Evolutionary conservation across 345 rosid genomes (phyloP).

Genomic region (Microthlaspi erraticum): DNA sequence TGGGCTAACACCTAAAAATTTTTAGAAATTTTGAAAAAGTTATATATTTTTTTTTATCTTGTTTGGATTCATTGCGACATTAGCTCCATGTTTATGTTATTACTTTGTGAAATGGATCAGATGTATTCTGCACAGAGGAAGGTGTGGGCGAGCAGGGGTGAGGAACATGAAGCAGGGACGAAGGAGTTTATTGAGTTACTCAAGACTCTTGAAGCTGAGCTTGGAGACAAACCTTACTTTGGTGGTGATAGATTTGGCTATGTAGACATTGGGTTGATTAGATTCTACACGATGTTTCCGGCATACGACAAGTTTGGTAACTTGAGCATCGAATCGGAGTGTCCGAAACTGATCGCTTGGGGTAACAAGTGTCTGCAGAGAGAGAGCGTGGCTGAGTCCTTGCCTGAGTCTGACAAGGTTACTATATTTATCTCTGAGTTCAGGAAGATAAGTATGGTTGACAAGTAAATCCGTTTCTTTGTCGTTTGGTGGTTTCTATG

Average conservation of each 20-base stretch:
- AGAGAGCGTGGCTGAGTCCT: constrained; percentile 43
- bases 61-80: too few relatives aligned
- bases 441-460: constrained; percentile 14
- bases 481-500: constrained; percentile 3
- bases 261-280: constrained; percentile 38
- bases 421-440: constrained; percentile 11
- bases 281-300: constrained; percentile 38
- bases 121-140: constrained; percentile 33
- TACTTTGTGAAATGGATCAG: not conserved
- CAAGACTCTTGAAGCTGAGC: constrained; percentile 42
- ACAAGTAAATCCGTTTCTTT: constrained; percentile 18
- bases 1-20: too few relatives aligned
- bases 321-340: constrained; percentile 34
- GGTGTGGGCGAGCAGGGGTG: constrained; percentile 35
- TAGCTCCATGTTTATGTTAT: too few relatives aligned
- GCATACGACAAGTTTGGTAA: constrained; percentile 40
- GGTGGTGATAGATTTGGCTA: constrained; percentile 33
- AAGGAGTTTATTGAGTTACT: constrained; percentile 36
- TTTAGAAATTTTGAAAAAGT: too few relatives aligned
- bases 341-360: constrained; percentile 39
- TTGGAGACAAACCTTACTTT: constrained; percentile 42
- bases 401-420: constrained; percentile 42
- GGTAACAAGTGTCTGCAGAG: constrained; percentile 41
- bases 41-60: too few relatives aligned
- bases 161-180: constrained; percentile 36